Percentiles rank a stretch among this genome's conserved stretches.
phyloP scores from a whole-genome alignment of 345 rosid species.

The Jatropha curcas region DNA sequence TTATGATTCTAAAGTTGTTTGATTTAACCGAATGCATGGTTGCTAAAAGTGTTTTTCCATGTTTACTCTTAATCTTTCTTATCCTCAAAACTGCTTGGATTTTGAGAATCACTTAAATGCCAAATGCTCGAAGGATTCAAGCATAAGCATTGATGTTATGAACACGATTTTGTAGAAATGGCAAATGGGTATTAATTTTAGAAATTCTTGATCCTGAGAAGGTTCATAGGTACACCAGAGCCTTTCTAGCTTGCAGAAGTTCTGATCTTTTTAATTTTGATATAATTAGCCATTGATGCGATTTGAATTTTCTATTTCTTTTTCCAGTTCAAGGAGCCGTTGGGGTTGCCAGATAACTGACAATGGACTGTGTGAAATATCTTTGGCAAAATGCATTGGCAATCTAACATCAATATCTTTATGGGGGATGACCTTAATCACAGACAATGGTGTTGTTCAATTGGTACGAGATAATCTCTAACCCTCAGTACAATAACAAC shows the following conservation, averaged over 20 bases:
- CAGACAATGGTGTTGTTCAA: conserved; percentile 81
- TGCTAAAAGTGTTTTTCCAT: background rate
- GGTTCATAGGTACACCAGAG: background rate
- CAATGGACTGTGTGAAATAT: conserved; percentile 64
- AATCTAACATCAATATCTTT: conserved; percentile 76
- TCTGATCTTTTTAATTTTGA: background rate
- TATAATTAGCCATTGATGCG: background rate
- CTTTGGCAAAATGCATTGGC: conserved; percentile 63
- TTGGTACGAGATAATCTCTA: conserved; percentile 48
- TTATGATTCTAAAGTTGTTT: background rate
- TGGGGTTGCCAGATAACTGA: conserved; percentile 97
- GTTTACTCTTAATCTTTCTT: background rate
- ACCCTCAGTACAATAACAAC: background rate
- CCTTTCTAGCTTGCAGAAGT: background rate
- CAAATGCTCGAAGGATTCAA: background rate
- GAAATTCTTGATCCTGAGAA: background rate
- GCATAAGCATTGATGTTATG: background rate
- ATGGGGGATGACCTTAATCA: conserved; percentile 90
- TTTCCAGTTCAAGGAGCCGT: conserved; percentile 71
- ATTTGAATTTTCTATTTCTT: background rate
- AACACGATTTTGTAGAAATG: no score
- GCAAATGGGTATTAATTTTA: no score
- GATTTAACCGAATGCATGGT: background rate
- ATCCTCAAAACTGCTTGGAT: background rate
- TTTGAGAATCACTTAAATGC: background rate